Conservation (phyloP, 1,284 basidiomycete genomes). For the Mrakiaceae sp. region DNA sequence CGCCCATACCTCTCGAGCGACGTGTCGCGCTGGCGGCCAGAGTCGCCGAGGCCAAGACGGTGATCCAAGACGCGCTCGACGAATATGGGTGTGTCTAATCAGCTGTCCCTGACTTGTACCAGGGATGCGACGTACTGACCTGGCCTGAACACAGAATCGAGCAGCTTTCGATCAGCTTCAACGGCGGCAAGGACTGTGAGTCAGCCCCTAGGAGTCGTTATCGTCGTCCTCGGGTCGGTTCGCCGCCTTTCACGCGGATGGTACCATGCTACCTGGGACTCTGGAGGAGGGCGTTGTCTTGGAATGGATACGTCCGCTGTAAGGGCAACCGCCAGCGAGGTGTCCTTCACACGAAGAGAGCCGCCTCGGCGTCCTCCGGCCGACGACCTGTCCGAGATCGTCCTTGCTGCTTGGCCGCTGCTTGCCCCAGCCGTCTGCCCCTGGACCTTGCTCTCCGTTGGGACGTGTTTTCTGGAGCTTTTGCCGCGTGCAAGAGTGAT, state of each 20-base stretch:
- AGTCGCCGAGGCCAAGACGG: constrained; percentile 61
- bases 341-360: too few species aligned
- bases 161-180: constrained; percentile 53
- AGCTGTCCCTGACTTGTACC: background rate
- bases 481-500: background rate
- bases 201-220: constrained; percentile 13
- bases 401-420: too few species aligned
- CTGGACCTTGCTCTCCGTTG: background rate
- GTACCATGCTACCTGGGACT: too few species aligned
- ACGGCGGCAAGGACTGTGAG: constrained; percentile 95
- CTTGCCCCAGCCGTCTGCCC: too few species aligned
- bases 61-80: constrained; percentile 64
- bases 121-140: too few species aligned
- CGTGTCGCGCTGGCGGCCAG: constrained; percentile 41
- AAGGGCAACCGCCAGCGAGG: too few species aligned
- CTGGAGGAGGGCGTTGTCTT: too few species aligned
- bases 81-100: constrained; percentile 51
- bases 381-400: too few species aligned
- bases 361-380: too few species aligned
- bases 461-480: background rate
- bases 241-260: too few species aligned
- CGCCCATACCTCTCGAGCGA: background rate
- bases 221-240: too few species aligned
- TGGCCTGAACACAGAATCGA: background rate
- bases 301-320: too few species aligned